Percentiles rank a stretch among this genome's conserved stretches.
phyloP scores from a whole-genome alignment of 495 filamentous ascomycete species.

The Trichoderma orchidacearum region DNA sequence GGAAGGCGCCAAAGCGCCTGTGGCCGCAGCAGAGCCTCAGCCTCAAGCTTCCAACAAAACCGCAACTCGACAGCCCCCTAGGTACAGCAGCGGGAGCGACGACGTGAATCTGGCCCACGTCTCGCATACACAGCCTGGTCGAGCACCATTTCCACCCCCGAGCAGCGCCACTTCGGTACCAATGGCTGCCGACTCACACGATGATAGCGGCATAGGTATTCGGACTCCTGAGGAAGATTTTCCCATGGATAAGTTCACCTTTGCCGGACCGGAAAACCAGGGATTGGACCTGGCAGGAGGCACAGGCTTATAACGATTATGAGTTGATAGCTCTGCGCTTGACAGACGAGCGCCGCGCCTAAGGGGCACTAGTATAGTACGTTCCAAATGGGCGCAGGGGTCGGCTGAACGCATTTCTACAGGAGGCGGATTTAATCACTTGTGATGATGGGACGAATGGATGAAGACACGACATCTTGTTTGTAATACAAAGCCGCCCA shows the following conservation, averaged over 20 bases:
- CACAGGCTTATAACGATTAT: neutral
- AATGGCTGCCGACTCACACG: conserved; percentile 23
- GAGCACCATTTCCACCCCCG: conserved; percentile 24
- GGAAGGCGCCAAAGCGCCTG: conserved; percentile 18
- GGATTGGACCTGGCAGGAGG: neutral
- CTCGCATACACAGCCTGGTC: conserved; percentile 24
- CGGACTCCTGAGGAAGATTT: conserved; percentile 46
- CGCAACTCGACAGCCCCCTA: conserved; percentile 19
- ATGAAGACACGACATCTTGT: conserved; percentile 6
- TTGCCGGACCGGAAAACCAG: conserved; percentile 14
- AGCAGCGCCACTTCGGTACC: conserved; percentile 13
- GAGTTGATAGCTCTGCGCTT: neutral
- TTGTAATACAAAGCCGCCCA: neutral
- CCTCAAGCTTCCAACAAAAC: conserved; percentile 12
- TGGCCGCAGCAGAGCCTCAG: conserved; percentile 4
- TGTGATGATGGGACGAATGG: conserved; percentile 13
- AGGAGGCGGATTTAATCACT: neutral
- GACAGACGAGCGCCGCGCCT: no score
- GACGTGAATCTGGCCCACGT: conserved; percentile 22
- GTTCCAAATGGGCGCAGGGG: no score
- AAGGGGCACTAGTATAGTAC: no score
- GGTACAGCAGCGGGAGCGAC: conserved; percentile 29
- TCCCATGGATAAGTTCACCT: conserved; percentile 36
- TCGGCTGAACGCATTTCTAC: conserved; percentile 2
- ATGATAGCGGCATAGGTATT: conserved; percentile 63